Percentiles rank a stretch among this genome's conserved stretches.
Conservation (phyloP, 345 rosid species). For the Nephelium lappaceum region DNA sequence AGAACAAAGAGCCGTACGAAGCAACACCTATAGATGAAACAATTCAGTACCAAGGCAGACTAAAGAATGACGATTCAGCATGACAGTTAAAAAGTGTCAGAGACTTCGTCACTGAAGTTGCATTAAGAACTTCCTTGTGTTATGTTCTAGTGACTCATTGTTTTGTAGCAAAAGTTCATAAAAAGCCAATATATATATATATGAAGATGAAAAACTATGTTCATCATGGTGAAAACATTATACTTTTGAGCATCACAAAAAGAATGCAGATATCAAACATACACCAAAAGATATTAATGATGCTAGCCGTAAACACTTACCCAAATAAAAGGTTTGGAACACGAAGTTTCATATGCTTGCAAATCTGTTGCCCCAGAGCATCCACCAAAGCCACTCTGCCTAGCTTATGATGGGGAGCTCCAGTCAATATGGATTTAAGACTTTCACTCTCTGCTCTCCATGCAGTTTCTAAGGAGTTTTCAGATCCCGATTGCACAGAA, state of each 20-base stretch:
- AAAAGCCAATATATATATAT: background rate
- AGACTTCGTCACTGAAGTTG: background rate
- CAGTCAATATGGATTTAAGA: too few relatives aligned
- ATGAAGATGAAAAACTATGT: background rate
- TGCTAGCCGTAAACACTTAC: conserved; percentile 33
- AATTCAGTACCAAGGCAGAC: background rate
- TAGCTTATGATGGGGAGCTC: too few relatives aligned
- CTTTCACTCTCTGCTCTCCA: too few relatives aligned
- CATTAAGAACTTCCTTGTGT: background rate
- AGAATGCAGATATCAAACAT: background rate
- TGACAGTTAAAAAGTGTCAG: background rate
- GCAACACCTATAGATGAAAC: background rate
- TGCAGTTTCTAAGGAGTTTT: too few relatives aligned
- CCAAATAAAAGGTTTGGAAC: conserved; percentile 76
- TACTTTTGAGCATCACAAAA: background rate
- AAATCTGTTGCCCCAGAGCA: too few relatives aligned
- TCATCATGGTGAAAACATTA: background rate
- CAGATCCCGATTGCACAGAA: too few relatives aligned
- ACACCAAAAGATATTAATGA: background rate
- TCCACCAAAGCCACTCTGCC: too few relatives aligned
- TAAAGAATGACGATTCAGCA: background rate
- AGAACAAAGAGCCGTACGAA: background rate
- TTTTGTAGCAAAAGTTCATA: background rate
- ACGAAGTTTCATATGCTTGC: conserved; percentile 74
- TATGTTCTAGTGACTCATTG: background rate